Conservation (phyloP, 768 basidiomycete genomes). For the Crucibulum laeve region DNA sequence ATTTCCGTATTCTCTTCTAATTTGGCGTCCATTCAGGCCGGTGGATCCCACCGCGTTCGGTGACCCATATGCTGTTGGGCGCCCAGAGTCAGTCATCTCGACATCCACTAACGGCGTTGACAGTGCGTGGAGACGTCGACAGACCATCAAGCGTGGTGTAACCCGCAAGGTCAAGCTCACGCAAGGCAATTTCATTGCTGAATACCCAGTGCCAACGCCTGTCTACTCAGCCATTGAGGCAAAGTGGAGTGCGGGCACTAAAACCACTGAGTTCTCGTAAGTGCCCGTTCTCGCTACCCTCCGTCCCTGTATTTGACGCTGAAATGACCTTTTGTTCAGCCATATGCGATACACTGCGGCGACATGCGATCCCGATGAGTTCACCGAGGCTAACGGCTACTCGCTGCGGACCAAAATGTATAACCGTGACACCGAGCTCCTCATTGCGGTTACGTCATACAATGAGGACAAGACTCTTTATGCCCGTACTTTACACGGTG, state of each 20-base stretch:
- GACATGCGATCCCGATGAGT: slow-evolving; percentile 89
- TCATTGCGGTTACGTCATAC: slow-evolving; percentile 93
- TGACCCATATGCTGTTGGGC: slow-evolving; percentile 54
- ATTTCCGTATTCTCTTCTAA: slow-evolving; percentile 5
- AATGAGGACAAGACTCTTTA: slow-evolving; percentile 93
- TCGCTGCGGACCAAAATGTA: slow-evolving; percentile 81
- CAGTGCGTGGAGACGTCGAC: slow-evolving; percentile 67
- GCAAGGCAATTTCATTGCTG: slow-evolving; percentile 87
- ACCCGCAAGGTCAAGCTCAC: slow-evolving; percentile 95
- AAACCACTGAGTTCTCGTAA: slow-evolving; percentile 88
- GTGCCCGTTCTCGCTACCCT: slow-evolving; percentile 19
- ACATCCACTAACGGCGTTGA: slow-evolving; percentile 54
- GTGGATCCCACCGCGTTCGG: slow-evolving; percentile 60
- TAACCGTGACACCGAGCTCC: slow-evolving; percentile 85
- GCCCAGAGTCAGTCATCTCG: slow-evolving; percentile 48
- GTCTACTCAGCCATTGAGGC: slow-evolving; percentile 79
- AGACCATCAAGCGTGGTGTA: slow-evolving; percentile 87
- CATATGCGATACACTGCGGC: slow-evolving; percentile 96
- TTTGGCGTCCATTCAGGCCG: slow-evolving; percentile 22
- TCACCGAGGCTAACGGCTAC: slow-evolving; percentile 75
- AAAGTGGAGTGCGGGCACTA: slow-evolving; percentile 60
- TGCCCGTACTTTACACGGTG: slow-evolving; percentile 86
- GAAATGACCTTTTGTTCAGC: slow-evolving; percentile 23
- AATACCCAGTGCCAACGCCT: slow-evolving; percentile 84
- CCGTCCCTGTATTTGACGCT: neutral